Conservation (phyloP, 345 rosid species). For the Citropsis articulata region DNA sequence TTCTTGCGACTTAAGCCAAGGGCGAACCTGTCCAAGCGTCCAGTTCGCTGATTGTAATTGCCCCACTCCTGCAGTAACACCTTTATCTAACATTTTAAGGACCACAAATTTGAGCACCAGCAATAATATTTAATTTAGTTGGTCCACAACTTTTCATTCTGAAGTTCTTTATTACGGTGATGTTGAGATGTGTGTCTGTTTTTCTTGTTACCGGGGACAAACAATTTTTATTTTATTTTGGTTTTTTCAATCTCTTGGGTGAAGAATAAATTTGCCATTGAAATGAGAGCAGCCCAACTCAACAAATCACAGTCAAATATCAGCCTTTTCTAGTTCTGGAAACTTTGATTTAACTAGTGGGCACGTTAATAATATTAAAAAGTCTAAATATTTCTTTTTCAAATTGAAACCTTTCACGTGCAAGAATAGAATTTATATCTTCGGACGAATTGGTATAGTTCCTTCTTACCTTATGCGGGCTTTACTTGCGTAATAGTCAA, state of each 20-base stretch:
- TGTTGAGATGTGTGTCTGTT: not conserved
- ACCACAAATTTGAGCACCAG: not conserved
- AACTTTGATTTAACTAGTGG: too few species aligned
- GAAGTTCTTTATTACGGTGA: not conserved
- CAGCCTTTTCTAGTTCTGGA: not conserved
- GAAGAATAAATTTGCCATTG: not conserved
- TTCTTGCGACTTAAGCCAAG: slow-evolving; percentile 5
- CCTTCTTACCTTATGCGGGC: not conserved
- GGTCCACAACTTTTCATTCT: slow-evolving; percentile 17
- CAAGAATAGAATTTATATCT: not conserved
- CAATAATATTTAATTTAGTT: not conserved
- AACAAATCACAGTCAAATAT: not conserved
- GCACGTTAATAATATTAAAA: too few species aligned
- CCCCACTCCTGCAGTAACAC: not conserved
- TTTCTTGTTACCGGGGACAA: not conserved
- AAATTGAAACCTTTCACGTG: not conserved
- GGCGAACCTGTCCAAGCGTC: not conserved
- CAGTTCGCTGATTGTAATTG: not conserved
- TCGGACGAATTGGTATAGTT: not conserved
- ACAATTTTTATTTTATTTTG: not conserved
- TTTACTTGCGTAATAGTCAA: too few species aligned
- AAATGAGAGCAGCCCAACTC: not conserved
- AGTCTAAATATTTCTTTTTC: too few species aligned
- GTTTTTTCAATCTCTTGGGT: not conserved
- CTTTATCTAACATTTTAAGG: not conserved